Conservation (phyloP, 306 rosid species). For the Dalbergia oliveri region DNA sequence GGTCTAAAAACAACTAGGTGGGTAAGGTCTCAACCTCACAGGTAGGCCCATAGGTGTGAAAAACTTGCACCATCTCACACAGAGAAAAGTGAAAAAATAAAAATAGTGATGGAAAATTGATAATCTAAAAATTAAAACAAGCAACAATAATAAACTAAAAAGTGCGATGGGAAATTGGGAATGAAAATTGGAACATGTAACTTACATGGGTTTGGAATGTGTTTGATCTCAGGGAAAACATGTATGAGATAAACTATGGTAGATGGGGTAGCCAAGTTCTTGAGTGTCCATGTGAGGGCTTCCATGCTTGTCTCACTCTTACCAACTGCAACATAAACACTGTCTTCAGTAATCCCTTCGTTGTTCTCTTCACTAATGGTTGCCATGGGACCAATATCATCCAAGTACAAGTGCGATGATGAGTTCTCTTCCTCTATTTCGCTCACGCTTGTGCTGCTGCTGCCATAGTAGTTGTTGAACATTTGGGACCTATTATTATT, state of each 20-base stretch:
- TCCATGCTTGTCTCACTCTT: constrained; percentile 61
- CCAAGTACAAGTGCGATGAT: background rate
- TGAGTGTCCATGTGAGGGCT: constrained; percentile 71
- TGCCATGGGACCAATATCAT: constrained; percentile 50
- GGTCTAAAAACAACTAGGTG: constrained; percentile 31
- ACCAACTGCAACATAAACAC: constrained; percentile 58
- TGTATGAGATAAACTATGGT: constrained; percentile 68
- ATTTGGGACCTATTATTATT: background rate
- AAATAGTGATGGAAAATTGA: background rate
- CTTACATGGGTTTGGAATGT: constrained; percentile 81
- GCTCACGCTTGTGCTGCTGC: constrained; percentile 46
- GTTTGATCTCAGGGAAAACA: constrained; percentile 68
- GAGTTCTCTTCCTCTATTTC: constrained; percentile 78
- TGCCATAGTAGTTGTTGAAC: constrained; percentile 13
- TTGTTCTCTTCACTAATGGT: constrained; percentile 57
- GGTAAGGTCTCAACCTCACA: constrained; percentile 41
- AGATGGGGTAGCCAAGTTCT: constrained; percentile 53
- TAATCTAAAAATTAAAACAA: background rate
- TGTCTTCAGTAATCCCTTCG: constrained; percentile 33
- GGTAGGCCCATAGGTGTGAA: constrained; percentile 33
- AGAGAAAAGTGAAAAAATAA: background rate
- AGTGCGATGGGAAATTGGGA: no score
- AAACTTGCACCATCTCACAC: constrained; percentile 29
- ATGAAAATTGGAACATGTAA: background rate
- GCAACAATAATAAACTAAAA: background rate